Evolutionary conservation across 2,329 filamentous ascomycete genomes (phyloP).

Genomic region (Raffaelea albimanens): DNA sequence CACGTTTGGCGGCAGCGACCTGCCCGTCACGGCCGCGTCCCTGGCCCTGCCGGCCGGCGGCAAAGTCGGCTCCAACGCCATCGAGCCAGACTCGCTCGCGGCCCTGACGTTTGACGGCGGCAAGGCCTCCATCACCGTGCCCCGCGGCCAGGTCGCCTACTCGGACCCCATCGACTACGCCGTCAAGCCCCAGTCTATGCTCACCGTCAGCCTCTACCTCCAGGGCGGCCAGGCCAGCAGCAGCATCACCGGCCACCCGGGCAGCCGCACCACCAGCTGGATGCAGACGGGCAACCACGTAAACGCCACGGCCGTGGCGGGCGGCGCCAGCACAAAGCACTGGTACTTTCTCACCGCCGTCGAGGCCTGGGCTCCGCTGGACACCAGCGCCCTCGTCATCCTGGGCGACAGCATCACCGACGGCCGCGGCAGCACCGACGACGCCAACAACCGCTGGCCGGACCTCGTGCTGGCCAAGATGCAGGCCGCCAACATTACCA

Average conservation of each 20-base stretch:
- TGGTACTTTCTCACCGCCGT: constrained; percentile 53
- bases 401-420: constrained; percentile 61
- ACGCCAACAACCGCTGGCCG: constrained; percentile 40
- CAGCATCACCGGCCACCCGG: constrained; percentile 54
- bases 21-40: constrained; percentile 49
- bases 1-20: constrained; percentile 49
- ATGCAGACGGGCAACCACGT: constrained; percentile 50
- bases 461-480: constrained; percentile 39
- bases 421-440: constrained; percentile 48
- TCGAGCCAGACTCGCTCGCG: constrained; percentile 41
- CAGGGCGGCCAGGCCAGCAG: constrained; percentile 44
- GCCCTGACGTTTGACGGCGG: constrained; percentile 49
- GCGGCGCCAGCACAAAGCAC: constrained; percentile 20
- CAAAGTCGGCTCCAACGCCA: constrained; percentile 39
- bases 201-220: constrained; percentile 51
- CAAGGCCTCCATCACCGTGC: constrained; percentile 36
- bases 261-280: constrained; percentile 53
- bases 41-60: constrained; percentile 46
- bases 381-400: constrained; percentile 38
- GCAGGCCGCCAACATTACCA: constrained; percentile 32
- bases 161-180: constrained; percentile 52
- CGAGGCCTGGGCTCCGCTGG: constrained; percentile 38
- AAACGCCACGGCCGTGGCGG: constrained; percentile 33
- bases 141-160: constrained; percentile 46
- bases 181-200: constrained; percentile 37